A percentile compares a stretch with the other conserved stretches of the same genome.
phyloP scores from a whole-genome alignment of 148 eudicot genomes.

The Hydrangea macrophylla region DNA sequence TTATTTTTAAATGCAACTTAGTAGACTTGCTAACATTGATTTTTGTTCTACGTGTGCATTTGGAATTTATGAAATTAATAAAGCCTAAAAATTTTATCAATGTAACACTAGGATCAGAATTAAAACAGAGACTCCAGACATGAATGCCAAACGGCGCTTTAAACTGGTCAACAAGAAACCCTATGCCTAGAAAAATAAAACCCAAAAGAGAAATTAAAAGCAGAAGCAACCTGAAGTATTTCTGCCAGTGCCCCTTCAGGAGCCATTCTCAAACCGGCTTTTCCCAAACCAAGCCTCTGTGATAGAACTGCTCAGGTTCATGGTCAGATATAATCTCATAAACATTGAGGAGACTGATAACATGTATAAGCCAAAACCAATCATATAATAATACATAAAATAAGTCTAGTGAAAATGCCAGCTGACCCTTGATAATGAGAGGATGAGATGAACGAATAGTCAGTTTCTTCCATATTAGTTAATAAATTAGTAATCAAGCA shows the following conservation, averaged over 20 bases:
- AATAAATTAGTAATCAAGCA: too few species aligned
- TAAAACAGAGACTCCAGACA: too few species aligned
- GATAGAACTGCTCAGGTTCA: conserved; percentile 76
- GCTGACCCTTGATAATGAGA: not conserved
- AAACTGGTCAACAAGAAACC: not conserved
- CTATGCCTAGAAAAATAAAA: not conserved
- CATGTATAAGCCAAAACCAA: not conserved
- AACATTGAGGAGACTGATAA: conserved; percentile 18
- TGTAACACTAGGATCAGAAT: too few species aligned
- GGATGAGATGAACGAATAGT: too few species aligned
- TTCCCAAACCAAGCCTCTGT: conserved; percentile 96
- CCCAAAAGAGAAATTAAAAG: conserved; percentile 2
- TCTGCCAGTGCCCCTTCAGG: conserved; percentile 85
- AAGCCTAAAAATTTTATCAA: too few species aligned
- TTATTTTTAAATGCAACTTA: too few species aligned
- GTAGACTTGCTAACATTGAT: too few species aligned
- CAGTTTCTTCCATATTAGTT: too few species aligned
- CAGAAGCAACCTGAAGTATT: conserved; percentile 66
- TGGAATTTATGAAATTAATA: too few species aligned
- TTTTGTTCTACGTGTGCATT: too few species aligned
- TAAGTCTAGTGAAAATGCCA: not conserved
- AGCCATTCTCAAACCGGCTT: conserved; percentile 96
- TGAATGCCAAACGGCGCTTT: too few species aligned
- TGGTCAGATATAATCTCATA: conserved; percentile 29
- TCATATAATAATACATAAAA: not conserved